Base-by-base conservation (phyloP, 2,329 filamentous ascomycete species). In the Rhynchosporium agropyri region DNA sequence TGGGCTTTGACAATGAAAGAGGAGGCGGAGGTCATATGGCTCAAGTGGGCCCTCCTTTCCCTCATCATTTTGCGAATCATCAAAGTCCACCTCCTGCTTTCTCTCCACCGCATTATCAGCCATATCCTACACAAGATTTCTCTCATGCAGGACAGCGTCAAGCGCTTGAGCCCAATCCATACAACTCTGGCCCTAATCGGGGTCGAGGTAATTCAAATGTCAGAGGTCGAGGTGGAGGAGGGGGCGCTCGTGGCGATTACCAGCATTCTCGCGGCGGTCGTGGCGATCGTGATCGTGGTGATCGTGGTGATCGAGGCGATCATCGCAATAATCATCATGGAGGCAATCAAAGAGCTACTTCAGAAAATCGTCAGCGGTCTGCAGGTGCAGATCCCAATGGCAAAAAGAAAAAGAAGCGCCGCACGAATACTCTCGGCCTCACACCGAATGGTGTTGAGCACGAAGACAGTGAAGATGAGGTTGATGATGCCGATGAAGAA, bases 391-490 rank as follows among this genome's bases (percentile, higher is more conserved):
- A 71, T 65, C 61, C 68, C 49, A 71, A 69, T 71, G 70, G 69
- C 62, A 74, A 74, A 63, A 88, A 87, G 74, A 88, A 87, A 75
- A 90, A 90, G 80, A 89, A 89, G 79, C 84, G 87, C 62, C 89
- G 87, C 77, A 85, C 85, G 45, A 90, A 90, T 68, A 87, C 86
- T 1, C 81, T 92, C 29, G 90, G 90, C 40, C 79, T 93, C 55
- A 90, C 87, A 8, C 87, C 89, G 60, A 74, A 72, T 69, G 72
- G 71, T 66, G 70, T 70, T 64, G 74, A 76, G 15, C 84, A 84
- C 33, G 83, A 86, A 69, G 83, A 85, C 58, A 86, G 82, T 56
- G 84, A 85, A 65, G 88, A 89, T 62, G 87, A 89, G 54, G 60
- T 72, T 63, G 86, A 88, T 60, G 84, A 89, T 65, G 80, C 85